These are phyloP conservation scores for Leccinum olivaceopallidum DNA, from an alignment of 768 basidiomycete genomes.

Conservation along the genomic window DNA sequence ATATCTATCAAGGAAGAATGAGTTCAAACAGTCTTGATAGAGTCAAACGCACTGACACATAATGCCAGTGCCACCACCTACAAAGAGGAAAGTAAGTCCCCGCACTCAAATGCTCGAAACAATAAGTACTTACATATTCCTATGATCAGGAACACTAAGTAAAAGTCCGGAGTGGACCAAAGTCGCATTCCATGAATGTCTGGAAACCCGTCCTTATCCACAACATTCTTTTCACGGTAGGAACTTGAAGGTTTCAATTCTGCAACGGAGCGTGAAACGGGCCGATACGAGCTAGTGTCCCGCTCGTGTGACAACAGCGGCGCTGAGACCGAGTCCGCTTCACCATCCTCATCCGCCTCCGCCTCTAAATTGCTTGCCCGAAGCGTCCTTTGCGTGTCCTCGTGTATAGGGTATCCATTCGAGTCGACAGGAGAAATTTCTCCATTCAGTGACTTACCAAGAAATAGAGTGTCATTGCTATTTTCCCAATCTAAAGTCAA, in stretches of 20 bases:
- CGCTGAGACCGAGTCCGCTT: conserved; percentile 20
- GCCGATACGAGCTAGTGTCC: conserved; percentile 21
- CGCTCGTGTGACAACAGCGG: conserved; percentile 24
- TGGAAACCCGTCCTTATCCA: conserved; percentile 34
- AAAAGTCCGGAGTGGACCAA: conserved; percentile 58
- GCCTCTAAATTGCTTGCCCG: conserved; percentile 29
- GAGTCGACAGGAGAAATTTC: conserved; percentile 32
- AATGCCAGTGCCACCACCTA: conserved; percentile 72
- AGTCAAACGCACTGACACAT: conserved; percentile 55
- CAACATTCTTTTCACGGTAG: background rate
- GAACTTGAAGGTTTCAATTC: conserved; percentile 26
- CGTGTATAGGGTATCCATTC: conserved; percentile 28
- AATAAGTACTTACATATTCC: conserved; percentile 49
- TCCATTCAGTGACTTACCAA: conserved; percentile 26
- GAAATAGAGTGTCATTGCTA: conserved; percentile 37
- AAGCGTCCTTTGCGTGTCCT: conserved; percentile 35
- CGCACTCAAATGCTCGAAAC: background rate
- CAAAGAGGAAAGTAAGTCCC: conserved; percentile 1
- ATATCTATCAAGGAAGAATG: conserved; percentile 50
- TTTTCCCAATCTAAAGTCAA: conserved; percentile 68
- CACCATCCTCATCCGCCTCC: conserved; percentile 6
- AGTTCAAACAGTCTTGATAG: background rate
- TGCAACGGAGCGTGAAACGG: conserved; percentile 15
- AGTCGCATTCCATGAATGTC: conserved; percentile 60
- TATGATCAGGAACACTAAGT: conserved; percentile 59